Evolutionary conservation across 2,329 filamentous ascomycete species (phyloP).

Genomic region (Cladophialophora immunda): DNA sequence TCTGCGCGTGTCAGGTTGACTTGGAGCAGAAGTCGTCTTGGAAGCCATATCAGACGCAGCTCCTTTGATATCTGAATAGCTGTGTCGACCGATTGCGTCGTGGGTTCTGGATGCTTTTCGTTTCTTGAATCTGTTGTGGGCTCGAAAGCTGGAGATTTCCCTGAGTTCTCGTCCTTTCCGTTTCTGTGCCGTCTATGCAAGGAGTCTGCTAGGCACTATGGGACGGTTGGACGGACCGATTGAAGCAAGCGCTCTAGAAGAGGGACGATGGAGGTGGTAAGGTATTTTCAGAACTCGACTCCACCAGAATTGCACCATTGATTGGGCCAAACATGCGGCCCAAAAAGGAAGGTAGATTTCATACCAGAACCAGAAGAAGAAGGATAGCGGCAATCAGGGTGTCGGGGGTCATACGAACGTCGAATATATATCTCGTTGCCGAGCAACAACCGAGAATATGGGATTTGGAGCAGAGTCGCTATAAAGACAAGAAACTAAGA

Average conservation of each 20-base stretch:
- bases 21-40: background rate
- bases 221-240: background rate
- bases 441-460: background rate
- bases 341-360: background rate
- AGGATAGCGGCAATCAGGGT: background rate
- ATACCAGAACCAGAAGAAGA: no score
- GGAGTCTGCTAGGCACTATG: background rate
- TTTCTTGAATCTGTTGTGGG: no score
- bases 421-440: background rate
- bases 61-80: no score
- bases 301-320: background rate
- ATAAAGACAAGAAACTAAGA: background rate
- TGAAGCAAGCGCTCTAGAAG: background rate
- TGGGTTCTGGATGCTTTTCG: no score
- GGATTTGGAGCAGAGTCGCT: background rate
- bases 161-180: no score
- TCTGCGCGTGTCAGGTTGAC: background rate
- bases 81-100: no score
- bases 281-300: background rate
- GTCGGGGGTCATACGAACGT: background rate
- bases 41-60: background rate
- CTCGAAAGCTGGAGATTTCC: no score
- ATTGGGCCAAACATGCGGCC: background rate
- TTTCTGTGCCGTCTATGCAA: background rate
- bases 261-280: background rate